Conservation (phyloP, 139 green algal genomes). For the Auxenochlorella protothecoides region DNA sequence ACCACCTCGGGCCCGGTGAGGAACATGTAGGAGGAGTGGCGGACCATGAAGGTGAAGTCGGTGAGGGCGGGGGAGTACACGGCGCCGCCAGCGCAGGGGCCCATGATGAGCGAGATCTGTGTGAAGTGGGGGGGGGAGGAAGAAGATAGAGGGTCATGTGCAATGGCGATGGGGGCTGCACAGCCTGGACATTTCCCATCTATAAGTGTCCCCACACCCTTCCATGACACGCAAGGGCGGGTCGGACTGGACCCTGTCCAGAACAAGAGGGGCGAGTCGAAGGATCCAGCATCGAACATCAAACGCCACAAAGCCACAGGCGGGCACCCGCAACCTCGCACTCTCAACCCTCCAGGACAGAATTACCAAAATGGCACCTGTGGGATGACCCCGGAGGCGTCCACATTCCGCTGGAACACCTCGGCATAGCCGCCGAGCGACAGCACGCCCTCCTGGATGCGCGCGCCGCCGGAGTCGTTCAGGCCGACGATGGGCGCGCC, state of each 20-base stretch:
- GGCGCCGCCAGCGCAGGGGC: conserved; percentile 52
- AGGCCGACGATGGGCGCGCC: conserved; percentile 46
- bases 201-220: no score
- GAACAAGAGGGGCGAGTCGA: no score
- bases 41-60: conserved; percentile 65
- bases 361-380: conserved; percentile 11
- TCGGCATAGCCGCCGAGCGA: conserved; percentile 52
- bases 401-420: conserved; percentile 49
- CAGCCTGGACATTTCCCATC: no score
- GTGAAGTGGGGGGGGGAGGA: no score
- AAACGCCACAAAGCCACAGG: no score
- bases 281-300: no score
- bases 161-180: no score
- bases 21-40: conserved; percentile 53
- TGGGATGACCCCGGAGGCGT: conserved; percentile 59
- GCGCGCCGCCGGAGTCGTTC: conserved; percentile 54
- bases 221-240: no score
- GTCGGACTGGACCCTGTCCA: no score
- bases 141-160: no score
- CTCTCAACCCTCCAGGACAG: no score
- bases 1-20: conserved; percentile 58
- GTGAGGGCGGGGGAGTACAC: conserved; percentile 66
- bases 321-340: no score
- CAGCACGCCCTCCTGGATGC: conserved; percentile 59
- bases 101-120: conserved; percentile 44